These are phyloP conservation scores for Lasiosphaeria hispida DNA, from an alignment of 495 filamentous ascomycete genomes.

Conservation along the genomic window DNA sequence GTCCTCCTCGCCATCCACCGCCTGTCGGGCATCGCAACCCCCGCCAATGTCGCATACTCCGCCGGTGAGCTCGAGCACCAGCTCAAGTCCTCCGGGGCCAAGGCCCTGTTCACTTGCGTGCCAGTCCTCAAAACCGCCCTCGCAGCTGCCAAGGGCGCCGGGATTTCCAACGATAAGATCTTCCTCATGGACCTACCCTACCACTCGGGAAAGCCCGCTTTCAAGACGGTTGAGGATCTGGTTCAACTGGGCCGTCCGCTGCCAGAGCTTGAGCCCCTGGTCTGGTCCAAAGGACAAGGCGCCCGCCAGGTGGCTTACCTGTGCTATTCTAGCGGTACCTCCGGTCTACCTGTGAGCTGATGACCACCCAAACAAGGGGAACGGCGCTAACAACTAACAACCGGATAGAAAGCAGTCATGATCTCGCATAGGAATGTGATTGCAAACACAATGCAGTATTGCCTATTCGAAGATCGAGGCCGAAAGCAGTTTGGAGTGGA, in stretches of 20 bases:
- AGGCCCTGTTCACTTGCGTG: slow-evolving; percentile 74
- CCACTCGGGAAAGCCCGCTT: slow-evolving; percentile 50
- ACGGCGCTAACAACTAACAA: slow-evolving; percentile 17
- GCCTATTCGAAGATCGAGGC: slow-evolving; percentile 50
- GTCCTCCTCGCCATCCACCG: slow-evolving; percentile 75
- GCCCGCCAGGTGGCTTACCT: slow-evolving; percentile 75
- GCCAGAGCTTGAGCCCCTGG: slow-evolving; percentile 60
- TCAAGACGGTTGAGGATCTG: slow-evolving; percentile 70
- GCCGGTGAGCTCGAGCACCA: slow-evolving; percentile 75
- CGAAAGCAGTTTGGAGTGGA: slow-evolving; percentile 38
- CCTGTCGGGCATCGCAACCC: slow-evolving; percentile 70
- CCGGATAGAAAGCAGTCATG: slow-evolving; percentile 86
- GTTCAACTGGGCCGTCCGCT: slow-evolving; percentile 62
- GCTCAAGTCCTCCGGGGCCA: slow-evolving; percentile 70
- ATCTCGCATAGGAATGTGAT: slow-evolving; percentile 89
- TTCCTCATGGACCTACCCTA: slow-evolving; percentile 72
- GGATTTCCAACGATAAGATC: slow-evolving; percentile 68
- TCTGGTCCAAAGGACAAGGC: slow-evolving; percentile 73
- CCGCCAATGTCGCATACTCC: slow-evolving; percentile 83
- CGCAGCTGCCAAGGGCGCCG: slow-evolving; percentile 62
- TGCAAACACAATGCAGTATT: slow-evolving; percentile 70
- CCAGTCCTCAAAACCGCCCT: slow-evolving; percentile 69
- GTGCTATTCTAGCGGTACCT: slow-evolving; percentile 88
- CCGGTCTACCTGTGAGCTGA: slow-evolving; percentile 69
- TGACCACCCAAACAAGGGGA: not conserved